Evolutionary conservation across 2,329 filamentous ascomycete genomes (phyloP).

Genomic region (Parastagonospora avenae): DNA sequence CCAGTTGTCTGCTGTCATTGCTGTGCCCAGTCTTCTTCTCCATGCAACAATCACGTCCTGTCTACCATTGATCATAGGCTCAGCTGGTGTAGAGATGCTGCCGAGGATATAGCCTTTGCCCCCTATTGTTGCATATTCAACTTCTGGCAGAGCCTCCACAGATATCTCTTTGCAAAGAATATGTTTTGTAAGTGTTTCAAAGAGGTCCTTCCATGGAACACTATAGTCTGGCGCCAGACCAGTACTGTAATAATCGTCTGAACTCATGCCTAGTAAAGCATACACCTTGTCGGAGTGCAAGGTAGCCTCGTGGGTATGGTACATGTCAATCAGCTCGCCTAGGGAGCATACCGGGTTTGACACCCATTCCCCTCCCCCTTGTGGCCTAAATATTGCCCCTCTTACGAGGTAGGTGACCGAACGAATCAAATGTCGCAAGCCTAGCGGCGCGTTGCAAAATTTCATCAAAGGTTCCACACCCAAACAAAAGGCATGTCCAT

Average conservation of each 20-base stretch:
- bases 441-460: conserved; percentile 1
- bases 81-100: conserved; percentile 4
- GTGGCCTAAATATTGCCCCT: conserved; percentile 18
- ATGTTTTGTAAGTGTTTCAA: conserved; percentile 11
- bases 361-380: conserved; percentile 4
- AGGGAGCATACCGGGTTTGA: conserved; percentile 15
- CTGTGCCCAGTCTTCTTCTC: not conserved
- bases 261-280: conserved; percentile 23
- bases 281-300: conserved; percentile 19
- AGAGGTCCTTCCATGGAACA: conserved; percentile 17
- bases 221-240: conserved; percentile 14
- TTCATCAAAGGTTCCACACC: conserved; percentile 12
- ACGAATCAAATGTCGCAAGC: conserved; percentile 14
- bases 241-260: conserved; percentile 11
- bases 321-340: conserved; percentile 23
- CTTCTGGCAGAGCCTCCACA: conserved; percentile 11
- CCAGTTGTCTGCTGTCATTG: no score
- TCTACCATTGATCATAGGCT: conserved; percentile 4
- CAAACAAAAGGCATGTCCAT: conserved; percentile 23
- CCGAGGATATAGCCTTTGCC: conserved; percentile 17
- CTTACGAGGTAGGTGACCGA: conserved; percentile 19
- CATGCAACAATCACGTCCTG: not conserved
- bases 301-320: conserved; percentile 15
- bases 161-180: conserved; percentile 13
- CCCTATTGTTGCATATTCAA: conserved; percentile 12